A percentile compares a stretch with the other conserved stretches of the same genome.
These are phyloP conservation scores for Hibiscus tridactylites DNA, from an alignment of 345 rosid genomes.

Conservation along the genomic window DNA sequence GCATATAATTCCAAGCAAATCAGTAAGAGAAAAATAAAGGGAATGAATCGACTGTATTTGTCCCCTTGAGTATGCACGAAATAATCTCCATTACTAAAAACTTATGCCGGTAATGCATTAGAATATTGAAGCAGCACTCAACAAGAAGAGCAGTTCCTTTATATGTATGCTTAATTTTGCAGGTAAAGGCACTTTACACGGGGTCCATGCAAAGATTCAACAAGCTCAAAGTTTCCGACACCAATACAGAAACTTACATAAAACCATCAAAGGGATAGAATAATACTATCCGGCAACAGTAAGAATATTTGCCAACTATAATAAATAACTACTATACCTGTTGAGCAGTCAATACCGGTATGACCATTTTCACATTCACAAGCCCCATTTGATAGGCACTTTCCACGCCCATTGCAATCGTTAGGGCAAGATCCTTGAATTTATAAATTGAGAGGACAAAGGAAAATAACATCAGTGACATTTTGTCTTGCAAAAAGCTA, in stretches of 20 bases:
- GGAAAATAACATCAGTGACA: not conserved
- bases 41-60: not conserved
- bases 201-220: not conserved
- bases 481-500: not conserved
- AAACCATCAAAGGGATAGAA: not conserved
- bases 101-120: not conserved
- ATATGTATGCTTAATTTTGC: not conserved
- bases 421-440: constrained; percentile 76
- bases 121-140: not conserved
- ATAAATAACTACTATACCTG: constrained; percentile 42
- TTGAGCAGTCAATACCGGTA: constrained; percentile 92
- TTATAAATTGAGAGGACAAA: not conserved
- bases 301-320: not conserved
- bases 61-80: not conserved
- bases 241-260: not conserved
- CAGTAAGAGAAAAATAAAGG: not conserved
- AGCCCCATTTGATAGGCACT: constrained; percentile 65
- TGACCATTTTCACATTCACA: constrained; percentile 72
- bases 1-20: constrained; percentile 19
- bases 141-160: not conserved
- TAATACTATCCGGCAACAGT: not conserved
- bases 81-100: not conserved
- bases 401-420: constrained; percentile 71
- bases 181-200: not conserved
- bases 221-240: not conserved